Conservation (phyloP, 208 protist genomes). For the Crithidia brevicula region DNA sequence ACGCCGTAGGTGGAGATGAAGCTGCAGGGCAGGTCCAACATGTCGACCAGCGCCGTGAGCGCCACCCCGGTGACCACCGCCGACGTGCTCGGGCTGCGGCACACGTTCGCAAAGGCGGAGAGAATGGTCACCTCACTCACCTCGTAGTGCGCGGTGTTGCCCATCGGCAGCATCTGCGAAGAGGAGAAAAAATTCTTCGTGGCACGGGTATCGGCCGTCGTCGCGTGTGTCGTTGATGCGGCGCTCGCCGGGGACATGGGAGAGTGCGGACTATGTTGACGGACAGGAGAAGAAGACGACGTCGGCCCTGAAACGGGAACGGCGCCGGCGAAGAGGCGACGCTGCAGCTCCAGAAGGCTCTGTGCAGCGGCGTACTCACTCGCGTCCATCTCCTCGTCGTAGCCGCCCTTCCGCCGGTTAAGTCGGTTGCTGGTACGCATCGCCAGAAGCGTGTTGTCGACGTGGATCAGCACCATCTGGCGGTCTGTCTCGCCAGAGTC, state of each 20-base stretch:
- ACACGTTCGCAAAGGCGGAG: constrained; percentile 68
- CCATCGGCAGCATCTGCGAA: constrained; percentile 7
- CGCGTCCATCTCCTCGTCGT: constrained; percentile 3
- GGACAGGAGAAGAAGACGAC: constrained; percentile 12
- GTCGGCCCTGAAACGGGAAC: constrained; percentile 19
- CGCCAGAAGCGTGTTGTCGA: constrained; percentile 30
- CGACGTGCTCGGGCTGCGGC: constrained; percentile 51
- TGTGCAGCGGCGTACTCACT: constrained; percentile 15
- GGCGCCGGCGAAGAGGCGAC: constrained; percentile 27
- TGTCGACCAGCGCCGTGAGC: constrained; percentile 64
- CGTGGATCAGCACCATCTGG: constrained; percentile 34
- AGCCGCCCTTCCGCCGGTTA: constrained; percentile 3
- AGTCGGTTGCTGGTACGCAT: constrained; percentile 28
- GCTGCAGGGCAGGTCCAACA: constrained; percentile 64
- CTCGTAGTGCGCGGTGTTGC: constrained; percentile 6
- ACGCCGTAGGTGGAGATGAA: constrained; percentile 71
- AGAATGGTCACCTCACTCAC: constrained; percentile 65
- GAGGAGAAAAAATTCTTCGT: neutral
- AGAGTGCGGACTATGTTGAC: neutral
- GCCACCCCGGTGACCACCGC: constrained; percentile 73
- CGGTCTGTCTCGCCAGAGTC: constrained; percentile 30
- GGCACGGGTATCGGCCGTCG: neutral
- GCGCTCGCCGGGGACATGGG: neutral
- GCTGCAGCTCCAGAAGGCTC: constrained; percentile 21
- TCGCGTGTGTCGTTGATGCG: neutral